Base-by-base conservation (phyloP, 129 eudicot species). In the Artemisia annua region DNA sequence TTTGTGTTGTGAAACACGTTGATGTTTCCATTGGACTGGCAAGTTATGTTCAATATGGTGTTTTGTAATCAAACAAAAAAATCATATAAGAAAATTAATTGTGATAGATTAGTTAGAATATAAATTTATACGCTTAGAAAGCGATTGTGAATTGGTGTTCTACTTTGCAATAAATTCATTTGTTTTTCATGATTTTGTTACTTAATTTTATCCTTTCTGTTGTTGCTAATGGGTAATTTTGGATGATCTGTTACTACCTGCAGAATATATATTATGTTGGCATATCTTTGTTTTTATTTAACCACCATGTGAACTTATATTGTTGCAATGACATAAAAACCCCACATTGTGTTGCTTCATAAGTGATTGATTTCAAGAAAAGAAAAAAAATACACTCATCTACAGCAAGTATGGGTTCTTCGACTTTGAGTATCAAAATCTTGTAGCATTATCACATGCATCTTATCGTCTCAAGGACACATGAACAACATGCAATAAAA, bases 401-500 rank as follows among this genome's bases (percentile, higher is more conserved):
- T 39, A 39, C 46, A 7, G 46, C 10, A 39, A 24, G n/a, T 7
- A 6, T 39, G 57, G 54, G 43, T 63, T 15, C 48, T 71, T 32
- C n/a, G 7, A 56, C 17, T 15, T 71, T 17, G 9, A 12, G 20
- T 13, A 16, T 54, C 30, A 39, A 17, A 15, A 46, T 57, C 46
- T 4, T n/a, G 8, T 71, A 63, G 9, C 68, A 32, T 12, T 11
- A 51, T 66, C 57, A 48, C 19, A 39, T 66, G 71, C 59, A 22
- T 48, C n/a, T 56, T 67, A 22, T 67, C 49, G 7, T 67, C 72
- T 48, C 72, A 67, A 67, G 56, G 71, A 48, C 55, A 66, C 56
- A 66, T 46, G 58, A 67, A 48, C 15, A 10, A 12, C 59, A 50
- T 20, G 9, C 59, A 5, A 49, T 20, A 20, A 13, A 20, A 67